Evolutionary conservation across 2,329 filamentous ascomycete genomes (phyloP), one percentile per base, ranked within the genome.

Genomic region (Colletotrichum australisinense): DNA sequence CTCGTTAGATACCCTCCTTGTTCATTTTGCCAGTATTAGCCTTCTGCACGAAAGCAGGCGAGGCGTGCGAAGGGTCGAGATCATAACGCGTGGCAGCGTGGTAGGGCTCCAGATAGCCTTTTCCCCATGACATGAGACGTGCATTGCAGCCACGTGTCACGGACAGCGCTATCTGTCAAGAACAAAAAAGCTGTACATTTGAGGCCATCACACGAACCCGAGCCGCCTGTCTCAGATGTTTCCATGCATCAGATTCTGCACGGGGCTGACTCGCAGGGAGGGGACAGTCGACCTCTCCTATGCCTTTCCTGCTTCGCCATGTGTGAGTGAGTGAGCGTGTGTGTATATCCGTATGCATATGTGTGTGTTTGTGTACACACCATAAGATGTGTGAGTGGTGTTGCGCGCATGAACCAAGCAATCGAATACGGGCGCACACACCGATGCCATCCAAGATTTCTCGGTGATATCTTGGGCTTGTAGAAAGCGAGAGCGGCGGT

Each of bases 131-230:
- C 66, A 72, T 60, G 66, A 73, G 66, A 64, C 60, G 66, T 49
- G 53, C 70, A 70, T 55, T 56, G 55, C 49, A 59, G 55, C 70
- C 70, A 73, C 70, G 70, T 73, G 70, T 56, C 55, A 66, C 55
- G 19, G 66, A 32, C 66, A 65, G 55, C 42, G 59, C 30, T 60
- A 53, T 49, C 70, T 65, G 66, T 35, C 59, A 65, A 58, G 64
- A 73, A 59, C 30, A 46, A 71, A 38, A 56, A 42, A 42, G 38
- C 5, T 16, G 16, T 42, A 42, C 38, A 16, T 42, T 65, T 60
- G 59, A 70, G 22, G 53, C 60, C 67, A 69, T 73, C 42, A 69
- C 67, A 60, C 55, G 52, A 64, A 64, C 55, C 67, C 26, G 55
- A 70, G 59, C 60, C 70, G 55, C 26, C 60, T 56, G 60, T 73